Conservation (phyloP, 2,329 filamentous ascomycete genomes). For the Colletotrichum nymphaeae region DNA sequence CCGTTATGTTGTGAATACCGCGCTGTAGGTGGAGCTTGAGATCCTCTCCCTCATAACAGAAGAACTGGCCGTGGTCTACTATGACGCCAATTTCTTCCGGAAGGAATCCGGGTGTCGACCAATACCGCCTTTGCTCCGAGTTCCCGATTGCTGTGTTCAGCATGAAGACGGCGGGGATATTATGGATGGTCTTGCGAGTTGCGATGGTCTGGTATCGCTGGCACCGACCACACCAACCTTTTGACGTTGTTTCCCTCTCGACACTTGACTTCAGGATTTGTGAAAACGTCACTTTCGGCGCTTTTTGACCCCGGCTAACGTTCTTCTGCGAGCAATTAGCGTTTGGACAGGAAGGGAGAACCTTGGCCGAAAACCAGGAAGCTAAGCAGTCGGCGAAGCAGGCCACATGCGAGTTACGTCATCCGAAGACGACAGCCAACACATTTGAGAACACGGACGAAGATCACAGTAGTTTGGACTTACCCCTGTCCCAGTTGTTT, state of each 20-base stretch:
- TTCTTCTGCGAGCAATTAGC: slow-evolving; percentile 54
- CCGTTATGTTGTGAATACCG: slow-evolving; percentile 82
- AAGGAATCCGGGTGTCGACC: slow-evolving; percentile 91
- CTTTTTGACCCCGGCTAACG: slow-evolving; percentile 59
- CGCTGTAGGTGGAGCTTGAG: slow-evolving; percentile 82
- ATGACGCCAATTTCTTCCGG: slow-evolving; percentile 95
- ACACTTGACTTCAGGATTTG: slow-evolving; percentile 93
- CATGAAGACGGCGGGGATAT: slow-evolving; percentile 86
- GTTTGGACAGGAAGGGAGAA: background rate
- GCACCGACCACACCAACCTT: slow-evolving; percentile 94
- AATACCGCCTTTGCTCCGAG: slow-evolving; percentile 81
- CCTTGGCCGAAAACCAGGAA: background rate
- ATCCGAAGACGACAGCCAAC: background rate
- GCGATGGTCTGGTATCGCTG: slow-evolving; percentile 89
- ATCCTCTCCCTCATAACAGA: slow-evolving; percentile 94
- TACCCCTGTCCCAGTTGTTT: slow-evolving; percentile 15
- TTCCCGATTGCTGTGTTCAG: slow-evolving; percentile 83
- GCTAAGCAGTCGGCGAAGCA: background rate
- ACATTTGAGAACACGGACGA: background rate
- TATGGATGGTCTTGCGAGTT: slow-evolving; percentile 85
- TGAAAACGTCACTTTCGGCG: slow-evolving; percentile 77
- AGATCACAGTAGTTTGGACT: background rate
- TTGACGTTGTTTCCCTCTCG: slow-evolving; percentile 86
- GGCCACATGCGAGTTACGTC: slow-evolving; percentile 36
- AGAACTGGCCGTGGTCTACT: slow-evolving; percentile 90